A percentile compares a stretch with the other conserved stretches of the same genome.
Conservation (phyloP, 1,139 yeast species). For the Candida gigantensis region DNA sequence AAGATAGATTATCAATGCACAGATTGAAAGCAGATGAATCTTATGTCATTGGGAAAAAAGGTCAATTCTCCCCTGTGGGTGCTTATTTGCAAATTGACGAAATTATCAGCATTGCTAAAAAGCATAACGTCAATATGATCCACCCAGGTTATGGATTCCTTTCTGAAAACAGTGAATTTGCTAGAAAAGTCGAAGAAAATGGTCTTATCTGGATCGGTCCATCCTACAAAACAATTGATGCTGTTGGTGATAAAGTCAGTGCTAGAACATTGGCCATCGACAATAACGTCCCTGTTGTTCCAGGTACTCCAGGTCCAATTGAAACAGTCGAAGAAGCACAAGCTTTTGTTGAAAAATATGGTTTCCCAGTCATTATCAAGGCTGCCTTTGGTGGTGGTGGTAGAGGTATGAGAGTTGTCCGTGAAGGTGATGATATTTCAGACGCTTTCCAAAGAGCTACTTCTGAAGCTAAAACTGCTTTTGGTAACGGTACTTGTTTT, state of each 20-base stretch:
- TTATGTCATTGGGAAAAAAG: slow-evolving; percentile 86
- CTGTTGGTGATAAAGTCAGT: slow-evolving; percentile 97
- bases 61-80: slow-evolving; percentile 92
- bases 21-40: slow-evolving; percentile 91
- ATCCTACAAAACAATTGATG: slow-evolving; percentile 79
- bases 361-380: slow-evolving; percentile 95
- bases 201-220: slow-evolving; percentile 99
- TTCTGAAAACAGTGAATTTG: slow-evolving; percentile 93
- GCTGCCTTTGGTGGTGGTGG: slow-evolving; percentile 99
- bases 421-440: slow-evolving; percentile 90
- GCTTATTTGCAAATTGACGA: slow-evolving; percentile 97
- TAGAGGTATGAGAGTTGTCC: slow-evolving; percentile 98
- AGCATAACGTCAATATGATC: slow-evolving; percentile 89
- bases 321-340: slow-evolving; percentile 75
- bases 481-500: slow-evolving; percentile 98
- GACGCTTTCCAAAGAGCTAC: slow-evolving; percentile 95
- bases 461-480: slow-evolving; percentile 91
- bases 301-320: slow-evolving; percentile 98
- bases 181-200: slow-evolving; percentile 83
- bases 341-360: slow-evolving; percentile 76
- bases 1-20: slow-evolving; percentile 94
- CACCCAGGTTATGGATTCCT: slow-evolving; percentile 99
- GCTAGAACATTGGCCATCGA: slow-evolving; percentile 85
- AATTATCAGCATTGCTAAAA: slow-evolving; percentile 85
- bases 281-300: slow-evolving; percentile 89